Percentiles rank a stretch among this genome's conserved stretches.
Conservation (phyloP, 2,329 filamentous ascomycete genomes). For the Colletotrichum tropicale region DNA sequence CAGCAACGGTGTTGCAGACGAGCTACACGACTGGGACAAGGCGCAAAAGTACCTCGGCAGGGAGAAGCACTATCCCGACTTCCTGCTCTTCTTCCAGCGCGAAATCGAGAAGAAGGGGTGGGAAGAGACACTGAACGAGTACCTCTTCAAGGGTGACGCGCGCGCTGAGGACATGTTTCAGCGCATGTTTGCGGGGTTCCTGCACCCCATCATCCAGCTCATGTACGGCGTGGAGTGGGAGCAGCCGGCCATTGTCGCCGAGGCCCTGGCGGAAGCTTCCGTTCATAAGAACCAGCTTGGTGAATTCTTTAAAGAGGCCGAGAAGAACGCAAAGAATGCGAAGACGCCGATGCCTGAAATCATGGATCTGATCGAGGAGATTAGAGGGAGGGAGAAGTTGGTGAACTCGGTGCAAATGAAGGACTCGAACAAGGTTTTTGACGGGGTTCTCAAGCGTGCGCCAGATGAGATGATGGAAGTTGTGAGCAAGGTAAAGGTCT, state of each 20-base stretch:
- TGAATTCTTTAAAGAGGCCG: conserved; percentile 57
- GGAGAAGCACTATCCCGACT: conserved; percentile 70
- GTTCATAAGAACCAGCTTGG: conserved; percentile 67
- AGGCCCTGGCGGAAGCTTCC: conserved; percentile 78
- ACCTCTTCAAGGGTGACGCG: conserved; percentile 71
- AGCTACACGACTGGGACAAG: conserved; percentile 58
- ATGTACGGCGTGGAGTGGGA: conserved; percentile 84
- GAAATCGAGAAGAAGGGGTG: conserved; percentile 73
- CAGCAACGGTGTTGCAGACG: conserved; percentile 54
- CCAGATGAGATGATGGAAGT: conserved; percentile 66
- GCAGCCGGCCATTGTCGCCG: conserved; percentile 81
- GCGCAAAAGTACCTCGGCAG: conserved; percentile 68
- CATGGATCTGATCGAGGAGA: conserved; percentile 65
- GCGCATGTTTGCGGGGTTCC: conserved; percentile 70
- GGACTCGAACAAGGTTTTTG: conserved; percentile 68
- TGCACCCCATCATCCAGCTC: conserved; percentile 85
- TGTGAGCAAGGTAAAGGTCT: conserved; percentile 63
- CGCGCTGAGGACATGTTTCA: conserved; percentile 71
- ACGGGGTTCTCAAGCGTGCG: conserved; percentile 71
- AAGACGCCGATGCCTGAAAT: conserved; percentile 46
- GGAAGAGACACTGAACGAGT: conserved; percentile 65
- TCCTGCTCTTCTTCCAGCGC: conserved; percentile 75
- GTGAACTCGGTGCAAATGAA: conserved; percentile 49
- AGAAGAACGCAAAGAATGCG: conserved; percentile 44
- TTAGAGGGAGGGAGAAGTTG: conserved; percentile 61